phyloP scores from a whole-genome alignment of 2,329 filamentous ascomycete genomes.

The Hymenoscyphus albidus region DNA sequence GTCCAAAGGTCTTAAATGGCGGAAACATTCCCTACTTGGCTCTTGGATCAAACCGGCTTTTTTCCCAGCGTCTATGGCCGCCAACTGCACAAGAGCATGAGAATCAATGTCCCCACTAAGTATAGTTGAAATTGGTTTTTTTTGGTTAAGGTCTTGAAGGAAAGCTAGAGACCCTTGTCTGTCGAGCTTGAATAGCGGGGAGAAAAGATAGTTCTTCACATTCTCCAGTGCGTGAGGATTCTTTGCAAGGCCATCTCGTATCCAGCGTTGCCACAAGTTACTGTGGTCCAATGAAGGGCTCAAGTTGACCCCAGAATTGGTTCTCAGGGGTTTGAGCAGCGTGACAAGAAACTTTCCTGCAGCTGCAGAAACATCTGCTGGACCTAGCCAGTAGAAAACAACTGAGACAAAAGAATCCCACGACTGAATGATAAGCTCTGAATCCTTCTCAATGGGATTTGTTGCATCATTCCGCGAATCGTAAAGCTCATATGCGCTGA shows the following conservation, averaged over 20 bases:
- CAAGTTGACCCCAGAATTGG: constrained; percentile 32
- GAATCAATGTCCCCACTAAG: constrained; percentile 46
- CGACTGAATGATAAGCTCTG: background rate
- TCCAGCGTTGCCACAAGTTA: constrained; percentile 51
- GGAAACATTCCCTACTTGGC: constrained; percentile 44
- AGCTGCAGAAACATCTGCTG: constrained; percentile 55
- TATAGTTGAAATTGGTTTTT: constrained; percentile 45
- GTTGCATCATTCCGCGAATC: background rate
- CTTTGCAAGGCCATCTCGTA: constrained; percentile 47
- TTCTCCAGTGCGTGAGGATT: constrained; percentile 54
- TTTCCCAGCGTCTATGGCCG: constrained; percentile 68
- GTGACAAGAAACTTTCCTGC: constrained; percentile 59
- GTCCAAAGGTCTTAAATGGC: constrained; percentile 10
- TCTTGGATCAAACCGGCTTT: constrained; percentile 67
- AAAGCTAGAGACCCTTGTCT: constrained; percentile 51
- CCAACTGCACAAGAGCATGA: constrained; percentile 57
- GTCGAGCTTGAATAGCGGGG: constrained; percentile 59
- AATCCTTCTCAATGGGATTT: background rate
- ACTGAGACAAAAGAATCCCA: constrained; percentile 51
- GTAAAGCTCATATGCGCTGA: constrained; percentile 15
- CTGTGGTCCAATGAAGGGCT: constrained; percentile 35
- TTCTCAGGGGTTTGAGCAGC: constrained; percentile 46
- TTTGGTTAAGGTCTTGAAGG: constrained; percentile 53
- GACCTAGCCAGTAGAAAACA: constrained; percentile 52
- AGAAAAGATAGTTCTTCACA: constrained; percentile 61